These are phyloP conservation scores for Suhomyces anneliseae DNA, from an alignment of 1,139 yeast species.

Conservation along the genomic window DNA sequence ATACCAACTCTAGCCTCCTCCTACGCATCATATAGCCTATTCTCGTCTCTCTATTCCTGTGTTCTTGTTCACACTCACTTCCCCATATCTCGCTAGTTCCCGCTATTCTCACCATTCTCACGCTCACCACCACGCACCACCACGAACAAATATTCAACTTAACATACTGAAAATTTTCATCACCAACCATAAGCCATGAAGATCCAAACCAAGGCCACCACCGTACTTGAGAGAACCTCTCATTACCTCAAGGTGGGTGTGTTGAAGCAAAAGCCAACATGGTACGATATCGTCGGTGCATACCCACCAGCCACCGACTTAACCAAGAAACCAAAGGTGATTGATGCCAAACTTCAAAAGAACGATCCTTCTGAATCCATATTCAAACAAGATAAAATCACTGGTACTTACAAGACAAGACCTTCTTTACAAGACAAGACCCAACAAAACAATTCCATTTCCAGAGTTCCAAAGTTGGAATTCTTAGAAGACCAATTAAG, in stretches of 20 bases:
- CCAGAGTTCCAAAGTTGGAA: slow-evolving; percentile 60
- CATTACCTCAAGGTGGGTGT: slow-evolving; percentile 67
- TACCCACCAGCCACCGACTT: slow-evolving; percentile 75
- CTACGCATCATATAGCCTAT: too few species aligned
- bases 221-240: slow-evolving; percentile 75
- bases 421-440: slow-evolving; percentile 26
- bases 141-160: neutral
- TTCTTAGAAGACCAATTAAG: slow-evolving; percentile 85
- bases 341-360: slow-evolving; percentile 25
- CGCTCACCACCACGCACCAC: neutral
- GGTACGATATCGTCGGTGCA: slow-evolving; percentile 81
- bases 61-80: too few species aligned
- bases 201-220: slow-evolving; percentile 65
- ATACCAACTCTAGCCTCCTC: too few species aligned
- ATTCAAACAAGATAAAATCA: slow-evolving; percentile 21
- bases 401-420: slow-evolving; percentile 51
- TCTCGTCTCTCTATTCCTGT: too few species aligned
- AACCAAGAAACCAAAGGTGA: slow-evolving; percentile 45
- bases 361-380: slow-evolving; percentile 27
- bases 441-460: slow-evolving; percentile 34
- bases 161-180: slow-evolving; percentile 5
- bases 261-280: slow-evolving; percentile 69
- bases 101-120: neutral
- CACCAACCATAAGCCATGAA: slow-evolving; percentile 46
- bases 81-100: neutral